phyloP scores from a whole-genome alignment of 352 stramenopile species.

The Pythium grandisporangium region DNA sequence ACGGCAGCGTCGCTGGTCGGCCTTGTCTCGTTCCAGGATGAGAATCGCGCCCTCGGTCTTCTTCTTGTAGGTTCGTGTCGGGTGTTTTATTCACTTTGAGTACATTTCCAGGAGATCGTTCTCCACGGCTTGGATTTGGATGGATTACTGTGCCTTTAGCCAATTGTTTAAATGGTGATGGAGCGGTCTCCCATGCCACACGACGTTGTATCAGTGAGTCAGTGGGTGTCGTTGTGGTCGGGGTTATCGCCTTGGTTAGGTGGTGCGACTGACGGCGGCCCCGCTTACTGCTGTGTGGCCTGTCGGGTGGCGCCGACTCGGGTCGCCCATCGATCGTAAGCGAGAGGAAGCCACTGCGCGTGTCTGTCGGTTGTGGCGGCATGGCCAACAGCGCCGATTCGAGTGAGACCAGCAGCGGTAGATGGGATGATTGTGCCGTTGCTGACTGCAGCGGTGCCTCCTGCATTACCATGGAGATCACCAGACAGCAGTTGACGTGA shows the following conservation, averaged over 20 bases:
- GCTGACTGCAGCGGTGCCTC: slow-evolving; percentile 17
- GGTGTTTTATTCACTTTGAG: too few relatives aligned
- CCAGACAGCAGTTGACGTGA: slow-evolving; percentile 78
- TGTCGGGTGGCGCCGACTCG: slow-evolving; percentile 18
- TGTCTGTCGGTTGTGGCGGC: slow-evolving; percentile 25
- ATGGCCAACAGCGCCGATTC: slow-evolving; percentile 65
- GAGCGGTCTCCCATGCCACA: neutral
- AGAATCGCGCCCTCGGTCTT: neutral
- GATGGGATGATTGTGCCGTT: slow-evolving; percentile 3
- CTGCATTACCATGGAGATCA: slow-evolving; percentile 82
- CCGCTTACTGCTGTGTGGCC: too few relatives aligned
- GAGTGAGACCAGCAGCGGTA: slow-evolving; percentile 48
- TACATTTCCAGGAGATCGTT: too few relatives aligned
- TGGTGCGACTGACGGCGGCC: too few relatives aligned
- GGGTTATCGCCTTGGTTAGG: too few relatives aligned
- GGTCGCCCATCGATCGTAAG: slow-evolving; percentile 39
- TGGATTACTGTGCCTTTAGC: too few relatives aligned
- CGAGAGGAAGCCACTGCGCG: slow-evolving; percentile 31
- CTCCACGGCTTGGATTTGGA: too few relatives aligned
- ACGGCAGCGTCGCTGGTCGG: neutral
- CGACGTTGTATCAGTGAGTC: neutral
- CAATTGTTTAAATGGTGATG: too few relatives aligned
- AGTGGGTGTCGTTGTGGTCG: too few relatives aligned
- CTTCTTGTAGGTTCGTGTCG: too few relatives aligned
- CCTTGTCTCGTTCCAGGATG: too few relatives aligned